phyloP scores from a whole-genome alignment of 306 rosid genomes.

The Pterocarpus santalinus region DNA sequence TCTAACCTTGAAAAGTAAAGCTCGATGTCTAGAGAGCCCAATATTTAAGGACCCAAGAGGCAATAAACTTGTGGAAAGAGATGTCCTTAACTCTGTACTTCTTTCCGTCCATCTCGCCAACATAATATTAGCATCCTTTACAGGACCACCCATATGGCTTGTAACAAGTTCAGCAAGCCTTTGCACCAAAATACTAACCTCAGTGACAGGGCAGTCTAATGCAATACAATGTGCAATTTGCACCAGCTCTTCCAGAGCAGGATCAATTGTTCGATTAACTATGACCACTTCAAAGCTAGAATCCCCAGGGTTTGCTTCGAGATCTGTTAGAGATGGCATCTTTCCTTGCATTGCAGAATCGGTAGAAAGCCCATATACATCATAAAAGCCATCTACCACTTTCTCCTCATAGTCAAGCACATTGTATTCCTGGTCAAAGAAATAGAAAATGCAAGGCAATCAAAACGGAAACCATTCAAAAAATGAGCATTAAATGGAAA shows the following conservation, averaged over 20 bases:
- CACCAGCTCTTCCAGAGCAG: constrained; percentile 79
- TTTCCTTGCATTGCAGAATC: constrained; percentile 88
- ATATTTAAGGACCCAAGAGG: constrained; percentile 91
- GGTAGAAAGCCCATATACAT: constrained; percentile 68
- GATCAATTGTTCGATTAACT: constrained; percentile 82
- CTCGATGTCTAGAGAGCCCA: constrained; percentile 98
- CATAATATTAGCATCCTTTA: constrained; percentile 86
- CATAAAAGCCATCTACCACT: constrained; percentile 95
- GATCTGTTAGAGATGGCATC: constrained; percentile 83
- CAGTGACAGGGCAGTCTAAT: constrained; percentile 81
- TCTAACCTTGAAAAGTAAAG: constrained; percentile 95
- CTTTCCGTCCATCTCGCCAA: constrained; percentile 90
- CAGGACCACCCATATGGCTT: constrained; percentile 96
- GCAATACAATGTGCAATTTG: constrained; percentile 94
- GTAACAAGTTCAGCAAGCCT: constrained; percentile 95
- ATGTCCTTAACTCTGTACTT: constrained; percentile 80
- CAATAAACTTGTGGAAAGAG: constrained; percentile 81
- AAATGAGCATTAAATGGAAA: constrained; percentile 9
- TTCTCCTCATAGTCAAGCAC: constrained; percentile 92
- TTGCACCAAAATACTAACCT: constrained; percentile 75
- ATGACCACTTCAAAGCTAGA: constrained; percentile 86
- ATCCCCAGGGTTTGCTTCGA: constrained; percentile 73
- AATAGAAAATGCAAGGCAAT: constrained; percentile 47
- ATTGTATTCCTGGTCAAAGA: constrained; percentile 74
- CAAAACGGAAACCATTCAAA: constrained; percentile 33